Base-by-base conservation (phyloP, 306 rosid genomes). In the Prunus salicina region DNA sequence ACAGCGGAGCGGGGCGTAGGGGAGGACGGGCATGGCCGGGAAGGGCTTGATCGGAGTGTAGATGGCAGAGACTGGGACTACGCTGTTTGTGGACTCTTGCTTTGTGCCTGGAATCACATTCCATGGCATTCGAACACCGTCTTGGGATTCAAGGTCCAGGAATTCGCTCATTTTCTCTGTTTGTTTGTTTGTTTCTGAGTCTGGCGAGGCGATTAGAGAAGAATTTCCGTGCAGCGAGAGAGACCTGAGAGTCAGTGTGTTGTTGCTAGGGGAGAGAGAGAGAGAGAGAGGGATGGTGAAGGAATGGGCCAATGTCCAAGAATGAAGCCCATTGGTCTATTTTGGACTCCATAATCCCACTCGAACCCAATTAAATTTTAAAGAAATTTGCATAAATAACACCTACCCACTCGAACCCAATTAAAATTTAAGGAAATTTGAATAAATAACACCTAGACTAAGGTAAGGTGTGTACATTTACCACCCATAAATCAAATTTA, bases 111-210 rank as follows among this genome's bases (percentile, higher is more conserved):
- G 99, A 46, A 95, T 80, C 19, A 95, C 99, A 81, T 95, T 95
- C 99, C 99, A 95, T 3, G 99, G 92, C 99, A 95, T 95, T 6
- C 99, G 97, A 2, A 95, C 98, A 41, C 99, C 98, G 84, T 95
- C 99, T 47, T 92, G 99, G 43, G 90, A 65, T 72, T 95, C 99
- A 7, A 95, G 89, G 83, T 95, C 97, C 1, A 86, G 57, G 84
- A 95, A 95, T 82, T 95, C 99, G 73, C 93, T 86, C 99, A 92
- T 93, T 71, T 60, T 46, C 43, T 38, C 43, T 6, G 43, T 38
- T 38, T 32, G 34, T 32, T 32, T 32, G 6, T 4, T 32, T 6
- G 43, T 38, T 38, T 38, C 43, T 38, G 43, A 38, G 43, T 6
- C 43, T 30, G 12, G 20, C 18, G 43, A 27, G 67, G 5, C 45